Percentiles rank a stretch among this genome's conserved stretches.
Evolutionary conservation across 108 stramenopile species (phyloP).

Genomic region (Cyclostephanos invisitatus): DNA sequence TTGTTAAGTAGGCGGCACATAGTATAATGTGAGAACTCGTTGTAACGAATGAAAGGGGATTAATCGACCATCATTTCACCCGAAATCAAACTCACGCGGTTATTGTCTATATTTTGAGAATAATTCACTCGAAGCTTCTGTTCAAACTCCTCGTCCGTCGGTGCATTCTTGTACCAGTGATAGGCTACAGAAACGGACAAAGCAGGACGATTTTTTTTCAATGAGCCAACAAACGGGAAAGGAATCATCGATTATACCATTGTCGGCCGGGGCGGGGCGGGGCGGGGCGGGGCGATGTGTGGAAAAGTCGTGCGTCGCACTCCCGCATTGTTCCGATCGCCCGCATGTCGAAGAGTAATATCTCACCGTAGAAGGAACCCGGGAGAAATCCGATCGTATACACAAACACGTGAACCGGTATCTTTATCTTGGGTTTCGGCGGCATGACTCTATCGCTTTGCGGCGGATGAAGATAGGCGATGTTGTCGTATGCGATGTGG

Average conservation of each 20-base stretch:
- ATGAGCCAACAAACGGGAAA: not conserved
- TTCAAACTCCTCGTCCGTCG: constrained; percentile 51
- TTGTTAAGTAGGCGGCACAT: not conserved
- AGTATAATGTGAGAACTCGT: not conserved
- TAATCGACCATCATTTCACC: not conserved
- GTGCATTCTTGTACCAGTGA: constrained; percentile 52
- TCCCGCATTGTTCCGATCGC: not conserved
- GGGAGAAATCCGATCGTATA: constrained; percentile 50
- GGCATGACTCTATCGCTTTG: constrained; percentile 7
- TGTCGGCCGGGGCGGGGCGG: too few relatives aligned
- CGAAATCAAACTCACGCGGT: constrained; percentile 13
- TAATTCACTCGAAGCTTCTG: constrained; percentile 45
- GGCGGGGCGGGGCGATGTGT: not conserved
- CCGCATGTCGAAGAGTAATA: not conserved
- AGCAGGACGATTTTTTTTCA: not conserved
- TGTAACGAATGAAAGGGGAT: not conserved
- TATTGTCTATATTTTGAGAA: constrained; percentile 46
- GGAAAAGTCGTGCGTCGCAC: not conserved
- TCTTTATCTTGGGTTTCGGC: constrained; percentile 47
- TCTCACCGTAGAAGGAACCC: constrained; percentile 37
- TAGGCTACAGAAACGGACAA: constrained; percentile 19
- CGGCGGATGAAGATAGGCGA: not conserved
- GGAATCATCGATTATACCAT: not conserved
- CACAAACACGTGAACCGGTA: constrained; percentile 56
- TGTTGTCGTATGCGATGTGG: too few relatives aligned